Evolutionary conservation across 106 monocot genomes (phyloP).

Genomic region (Acorus gramineus): DNA sequence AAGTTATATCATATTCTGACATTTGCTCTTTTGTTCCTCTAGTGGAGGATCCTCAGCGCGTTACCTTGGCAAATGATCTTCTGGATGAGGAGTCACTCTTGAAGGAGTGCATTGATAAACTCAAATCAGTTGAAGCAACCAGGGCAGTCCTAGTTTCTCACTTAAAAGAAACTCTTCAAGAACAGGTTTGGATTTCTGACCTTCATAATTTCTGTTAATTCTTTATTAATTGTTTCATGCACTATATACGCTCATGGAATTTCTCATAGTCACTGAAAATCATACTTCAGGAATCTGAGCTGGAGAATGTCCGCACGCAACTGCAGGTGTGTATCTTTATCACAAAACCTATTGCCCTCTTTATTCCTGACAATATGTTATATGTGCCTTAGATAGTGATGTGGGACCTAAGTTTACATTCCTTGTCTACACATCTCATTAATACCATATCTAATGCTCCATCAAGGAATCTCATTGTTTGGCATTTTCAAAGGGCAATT

Average conservation of each 20-base stretch:
- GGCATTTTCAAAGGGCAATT: too few species aligned
- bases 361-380: too few species aligned
- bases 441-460: too few species aligned
- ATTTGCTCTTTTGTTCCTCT: constrained; percentile 1
- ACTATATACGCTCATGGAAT: constrained; percentile 7
- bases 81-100: constrained; percentile 51
- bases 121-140: constrained; percentile 53
- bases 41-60: constrained; percentile 62
- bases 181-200: constrained; percentile 54
- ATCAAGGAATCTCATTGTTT: too few species aligned
- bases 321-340: constrained; percentile 38
- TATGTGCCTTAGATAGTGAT: too few species aligned
- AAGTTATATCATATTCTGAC: too few species aligned
- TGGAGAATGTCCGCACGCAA: constrained; percentile 87
- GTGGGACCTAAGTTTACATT: too few species aligned
- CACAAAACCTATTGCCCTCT: too few species aligned
- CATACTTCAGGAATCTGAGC: constrained; percentile 64
- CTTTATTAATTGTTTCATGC: constrained; percentile 6
- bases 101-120: constrained; percentile 61
- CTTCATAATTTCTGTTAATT: constrained; percentile 5
- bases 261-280: constrained; percentile 19
- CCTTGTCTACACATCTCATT: too few species aligned
- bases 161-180: constrained; percentile 65
- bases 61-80: constrained; percentile 47
- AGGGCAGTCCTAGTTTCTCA: constrained; percentile 56